Evolutionary conservation across 345 rosid species (phyloP), one percentile per base, ranked within the genome.

Genomic region (Populus pruinosa): DNA sequence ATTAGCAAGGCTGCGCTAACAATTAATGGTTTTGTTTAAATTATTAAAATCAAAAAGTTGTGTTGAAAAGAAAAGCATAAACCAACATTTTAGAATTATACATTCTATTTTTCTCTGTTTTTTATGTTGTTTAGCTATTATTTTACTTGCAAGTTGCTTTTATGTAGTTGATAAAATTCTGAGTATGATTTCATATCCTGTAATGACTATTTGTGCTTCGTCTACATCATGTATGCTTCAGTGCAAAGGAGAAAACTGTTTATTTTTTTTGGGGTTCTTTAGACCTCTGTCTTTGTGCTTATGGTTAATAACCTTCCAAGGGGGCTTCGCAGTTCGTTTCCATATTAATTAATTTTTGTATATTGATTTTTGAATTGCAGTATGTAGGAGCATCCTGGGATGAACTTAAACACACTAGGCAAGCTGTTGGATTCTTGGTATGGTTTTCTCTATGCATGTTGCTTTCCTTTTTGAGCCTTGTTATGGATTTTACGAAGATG

Each of bases 371-470:
- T n/a, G 65, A 39, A 41, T 47, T 77, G 55, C 78, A 81, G 80
- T 67, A 72, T 47, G 66, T 63, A 25, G 80, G 84, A 47, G 38
- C 68, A 5, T 47, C 80, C 3, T 81, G 81, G 80, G 84, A 81
- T 62, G 81, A 81, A 77, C 84, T 81, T 72, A 81, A 73, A 62
- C 84, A 77, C 14, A 77, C 77, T 61, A 81, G 80, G 55, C 81
- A 81, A 74, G 81, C 84, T 14, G 84, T 81, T 69, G 84, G 80
- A 61, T 81, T 81, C 67, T 77, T 81, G 84, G 84, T 77, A 76
- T 67, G 77, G 35, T 23, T 38, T 53, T 16, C 70, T 63, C 31
- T 59, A 55, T 59, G n/a, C 11, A 21, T 16, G 27, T 63, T 62
- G 8, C 61, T 39, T 64, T 11, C 8, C 3, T 55, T 21, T 55